phyloP scores from a whole-genome alignment of 257 asterid species.

The Solanum neorickii region DNA sequence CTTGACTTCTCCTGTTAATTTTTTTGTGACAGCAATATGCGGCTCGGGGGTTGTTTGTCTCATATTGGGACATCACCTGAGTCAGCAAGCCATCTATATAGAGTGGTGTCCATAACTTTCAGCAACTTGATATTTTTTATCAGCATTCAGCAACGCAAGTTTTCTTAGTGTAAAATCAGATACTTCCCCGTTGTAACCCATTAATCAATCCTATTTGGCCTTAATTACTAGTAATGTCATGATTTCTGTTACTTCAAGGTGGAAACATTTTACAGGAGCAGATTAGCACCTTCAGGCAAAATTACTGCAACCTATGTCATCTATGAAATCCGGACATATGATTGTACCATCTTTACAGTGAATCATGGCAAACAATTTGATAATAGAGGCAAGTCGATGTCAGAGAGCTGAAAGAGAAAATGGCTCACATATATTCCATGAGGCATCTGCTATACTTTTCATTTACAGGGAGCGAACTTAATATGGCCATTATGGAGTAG shows the following conservation, averaged over 20 bases:
- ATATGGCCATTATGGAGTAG: neutral
- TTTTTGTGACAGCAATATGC: neutral
- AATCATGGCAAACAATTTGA: neutral
- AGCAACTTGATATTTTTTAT: neutral
- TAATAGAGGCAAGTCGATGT: neutral
- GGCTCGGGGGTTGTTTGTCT: neutral
- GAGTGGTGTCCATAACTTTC: neutral
- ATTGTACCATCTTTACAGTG: neutral
- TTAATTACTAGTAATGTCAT: neutral
- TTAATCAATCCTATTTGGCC: neutral
- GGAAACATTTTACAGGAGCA: neutral
- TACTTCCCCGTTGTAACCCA: neutral
- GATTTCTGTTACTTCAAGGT: neutral
- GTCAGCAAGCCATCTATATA: neutral
- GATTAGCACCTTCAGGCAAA: neutral
- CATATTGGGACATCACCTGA: neutral
- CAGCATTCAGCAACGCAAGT: neutral
- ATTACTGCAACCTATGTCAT: neutral
- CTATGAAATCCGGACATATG: neutral
- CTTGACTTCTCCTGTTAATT: neutral
- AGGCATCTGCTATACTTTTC: neutral
- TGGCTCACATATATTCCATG: neutral
- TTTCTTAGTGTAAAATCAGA: neutral
- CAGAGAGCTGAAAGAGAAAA: neutral
- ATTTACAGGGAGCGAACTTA: neutral